Conservation (phyloP, 805 yeast species). For the Yamadazyma nakazawae region DNA sequence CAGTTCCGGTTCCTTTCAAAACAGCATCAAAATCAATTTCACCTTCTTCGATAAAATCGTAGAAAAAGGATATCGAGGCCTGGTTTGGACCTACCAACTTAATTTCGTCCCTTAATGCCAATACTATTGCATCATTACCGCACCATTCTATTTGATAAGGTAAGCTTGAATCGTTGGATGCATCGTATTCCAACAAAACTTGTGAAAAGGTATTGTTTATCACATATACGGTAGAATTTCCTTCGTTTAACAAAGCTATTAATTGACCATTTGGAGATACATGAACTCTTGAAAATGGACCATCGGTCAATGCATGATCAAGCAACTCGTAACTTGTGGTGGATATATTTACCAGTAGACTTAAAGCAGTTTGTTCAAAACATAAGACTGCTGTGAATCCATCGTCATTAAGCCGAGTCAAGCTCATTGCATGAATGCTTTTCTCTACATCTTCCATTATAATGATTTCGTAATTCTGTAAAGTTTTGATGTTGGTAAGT, state of each 20-base stretch:
- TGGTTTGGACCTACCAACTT: slow-evolving; percentile 70
- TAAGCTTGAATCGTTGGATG: slow-evolving; percentile 33
- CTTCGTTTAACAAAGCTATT: slow-evolving; percentile 44
- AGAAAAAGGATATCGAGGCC: slow-evolving; percentile 53
- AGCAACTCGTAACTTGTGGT: slow-evolving; percentile 23
- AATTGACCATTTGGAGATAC: slow-evolving; percentile 56
- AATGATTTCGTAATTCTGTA: slow-evolving; percentile 39
- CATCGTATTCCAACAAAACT: slow-evolving; percentile 42
- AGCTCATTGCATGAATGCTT: slow-evolving; percentile 21
- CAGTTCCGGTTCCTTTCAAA: slow-evolving; percentile 12
- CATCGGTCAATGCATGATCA: slow-evolving; percentile 44
- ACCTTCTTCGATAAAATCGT: slow-evolving; percentile 30
- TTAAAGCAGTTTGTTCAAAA: slow-evolving; percentile 25
- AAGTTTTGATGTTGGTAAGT: slow-evolving; percentile 36
- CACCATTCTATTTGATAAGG: slow-evolving; percentile 72
- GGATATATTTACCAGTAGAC: slow-evolving; percentile 23
- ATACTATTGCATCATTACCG: slow-evolving; percentile 74
- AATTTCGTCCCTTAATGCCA: slow-evolving; percentile 61
- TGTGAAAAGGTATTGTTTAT: slow-evolving; percentile 45
- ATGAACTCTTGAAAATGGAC: slow-evolving; percentile 43
- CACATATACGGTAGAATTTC: slow-evolving; percentile 45
- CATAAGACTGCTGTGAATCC: slow-evolving; percentile 22
- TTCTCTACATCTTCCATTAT: slow-evolving; percentile 18
- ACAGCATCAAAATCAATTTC: slow-evolving; percentile 28
- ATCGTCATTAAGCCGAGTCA: slow-evolving; percentile 5